Evolutionary conservation across 352 stramenopile genomes (phyloP), one percentile per base, ranked within the genome.

Genomic region (Phytophthora cryptogea): DNA sequence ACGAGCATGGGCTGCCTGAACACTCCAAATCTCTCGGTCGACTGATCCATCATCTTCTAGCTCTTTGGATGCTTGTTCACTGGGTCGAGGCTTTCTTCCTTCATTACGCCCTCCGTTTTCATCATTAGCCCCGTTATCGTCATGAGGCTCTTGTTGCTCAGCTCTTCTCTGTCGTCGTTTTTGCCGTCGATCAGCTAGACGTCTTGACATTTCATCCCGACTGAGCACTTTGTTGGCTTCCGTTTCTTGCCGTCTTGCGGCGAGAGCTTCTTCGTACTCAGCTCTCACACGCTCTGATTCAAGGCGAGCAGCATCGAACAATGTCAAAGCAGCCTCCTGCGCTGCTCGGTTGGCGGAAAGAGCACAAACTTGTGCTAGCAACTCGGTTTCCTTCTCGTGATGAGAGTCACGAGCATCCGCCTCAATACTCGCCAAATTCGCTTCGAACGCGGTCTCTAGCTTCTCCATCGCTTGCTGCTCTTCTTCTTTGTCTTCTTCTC

Each of bases 1-100:
- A 2, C 49, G 58, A 2, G 56, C 59, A 42, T 81, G 74, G 17
- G 66, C 66, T 3, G 63, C 61, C 33, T 73, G 62, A 4, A 83
- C 63, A 10, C 50, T 54, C 8, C 61, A 60, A 10, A 80, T 72
- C 35, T 69, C 59, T 57, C 39, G 65, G 44, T 62, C 54, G 8
- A 68, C 35, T 11, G 47, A 54, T 27, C 43, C 39, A 16, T 79
- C 74, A 17, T 53, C 50, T 28, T 63, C 59, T 3, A 54, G n/a
- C 13, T 57, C 33, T 0, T 49, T 44, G 0, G 20, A 23, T 35
- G 51, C 13, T 16, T 44, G 36, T 4, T 23, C 23, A 28, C n/a
- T 39, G 16, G 30, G 8, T 6, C 35, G 39, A 8, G 9, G 14
- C 26, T 31, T 11, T 23, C 33, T 44, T 13, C 10, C 8, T 20